Base-by-base conservation (phyloP, 2,329 filamentous ascomycete species). In the Ophiosphaerella narmari region DNA sequence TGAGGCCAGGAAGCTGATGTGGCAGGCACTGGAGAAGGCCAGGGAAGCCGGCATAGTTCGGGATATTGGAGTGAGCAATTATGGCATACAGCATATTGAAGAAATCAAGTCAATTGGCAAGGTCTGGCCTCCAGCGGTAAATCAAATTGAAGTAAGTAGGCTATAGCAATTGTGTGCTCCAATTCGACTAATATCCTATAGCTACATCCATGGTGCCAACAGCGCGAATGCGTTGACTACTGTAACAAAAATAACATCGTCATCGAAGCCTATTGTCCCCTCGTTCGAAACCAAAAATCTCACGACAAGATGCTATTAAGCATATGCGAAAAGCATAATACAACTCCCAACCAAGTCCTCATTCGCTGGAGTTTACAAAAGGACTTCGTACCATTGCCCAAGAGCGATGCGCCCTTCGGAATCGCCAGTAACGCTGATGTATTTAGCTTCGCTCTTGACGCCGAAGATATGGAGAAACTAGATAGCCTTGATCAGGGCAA, bases 291-390 rank as follows among this genome's bases (percentile, higher is more conserved):
- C 48, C 77, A 88, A 75, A 86, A 90, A 59, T 85, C 86, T 55
- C 84, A 86, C 35, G 88, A 95, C 56, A 76, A 82, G 55, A 83
- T 81, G 11, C 76, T 94, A 29, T 79, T 82, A 51, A 78, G 78
- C 12, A 74, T 95, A 48, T 84, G 86, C 1, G 77, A 86, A 62
- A 92, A 91, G 75, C 84, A 94, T 70, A 79, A 79, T 57, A 91
- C 88, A 75, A 83, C 83, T 7, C 83, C 87, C 51, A 87, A 89
- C 8, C 91, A 96, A 78, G 76, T 96, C 8, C 73, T 96, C 64
- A 75, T 96, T 42, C 82, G 91, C 55, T 96, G 90, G 82, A 89
- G 88, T 60, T 72, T 96, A 73, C 89, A 96, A 74, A 92, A 90
- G 75, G 87, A 68, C 16, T 73, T 63, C 44, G 68, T 73, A 11